Evolutionary conservation across 139 green algal genomes (phyloP), one percentile per base, ranked within the genome.

Genomic region (Micractinium sp.): DNA sequence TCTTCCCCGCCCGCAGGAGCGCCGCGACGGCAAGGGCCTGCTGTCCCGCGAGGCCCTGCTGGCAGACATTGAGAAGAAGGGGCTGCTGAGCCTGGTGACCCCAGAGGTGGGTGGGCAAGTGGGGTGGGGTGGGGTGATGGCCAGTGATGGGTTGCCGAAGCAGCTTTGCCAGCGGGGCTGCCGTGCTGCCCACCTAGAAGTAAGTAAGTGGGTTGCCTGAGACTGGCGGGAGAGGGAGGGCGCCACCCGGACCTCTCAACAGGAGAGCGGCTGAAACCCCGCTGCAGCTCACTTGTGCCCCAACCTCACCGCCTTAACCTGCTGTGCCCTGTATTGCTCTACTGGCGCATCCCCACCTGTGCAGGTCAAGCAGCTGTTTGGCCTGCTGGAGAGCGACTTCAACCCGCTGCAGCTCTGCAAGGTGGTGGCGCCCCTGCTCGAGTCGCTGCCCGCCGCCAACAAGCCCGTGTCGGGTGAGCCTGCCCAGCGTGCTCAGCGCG

Each of bases 331-430:
- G n/a, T n/a, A n/a, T n/a, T n/a, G n/a, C n/a, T n/a, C n/a, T n/a
- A n/a, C n/a, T n/a, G n/a, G n/a, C n/a, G n/a, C n/a, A n/a, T n/a
- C n/a, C n/a, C n/a, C n/a, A n/a, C 9, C 47, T 56, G 7, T 56
- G 47, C 47, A 78, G 63, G 82, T 87, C 33, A 78, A 79, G 63
- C 82, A 96, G 76, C 91, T 99, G 38, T 96, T 95, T 90, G 91
- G 91, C 18, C 91, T 98, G 88, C 86, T 99, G 73, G 96, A 98
- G 92, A 77, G 91, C 29, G 96, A 99, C 41, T 99, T 99, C 91
- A 94, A 94, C 89, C 98, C 97, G 33, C 95, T 99, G 90, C 94
- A 99, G 90, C 94, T 99, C 82, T 98, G 96, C 93, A 83, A 93
- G 61, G 87, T 85, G 39, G 93, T 98, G 82, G 88, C 95, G 47